Base-by-base conservation (phyloP, 2,329 filamentous ascomycete genomes). In the Xylaria polymorpha region DNA sequence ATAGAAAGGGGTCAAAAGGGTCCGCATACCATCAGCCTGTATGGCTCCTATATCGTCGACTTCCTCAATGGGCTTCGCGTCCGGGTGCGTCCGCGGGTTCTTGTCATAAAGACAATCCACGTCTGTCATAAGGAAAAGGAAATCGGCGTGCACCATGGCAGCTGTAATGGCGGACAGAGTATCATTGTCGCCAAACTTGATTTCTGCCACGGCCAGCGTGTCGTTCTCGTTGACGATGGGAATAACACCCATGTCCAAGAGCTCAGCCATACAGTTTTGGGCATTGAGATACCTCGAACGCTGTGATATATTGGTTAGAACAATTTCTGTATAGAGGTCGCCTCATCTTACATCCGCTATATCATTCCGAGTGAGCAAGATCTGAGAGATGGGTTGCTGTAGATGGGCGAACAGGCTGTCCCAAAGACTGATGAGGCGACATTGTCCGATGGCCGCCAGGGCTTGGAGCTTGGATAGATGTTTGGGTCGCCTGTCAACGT, bases 221-320 rank as follows among this genome's bases (percentile, higher is more conserved):
- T 99, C 96, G 81, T 99, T 99, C 82, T 99, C 96, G 77, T 99
- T 99, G 72, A 99, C 96, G 76, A 99, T 98, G 10, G 96, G 96
- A 71, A 99, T 97, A 32, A 98, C 95, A 1, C 94, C 94, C 91
- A 98, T 96, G 76, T 94, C 91, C 20, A 99, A 84, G 56, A 98
- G 86, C 80, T 97, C 94, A 61, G 90, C 88, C 79, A 99, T 93
- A 0, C 96, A 98, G 78, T 97, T 98, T 81, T 98, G 94, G 0
- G 96, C 96, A 83, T 99, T 99, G 72, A 94, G 87, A 79, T 98
- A 99, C 85, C 97, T 92, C 35, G 94, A 95, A 69, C 94, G 91
- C 89, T 94, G 70, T 10, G 41, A 20, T 18, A 41, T 44, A 25
- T 7, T 14, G 48, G 63, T 80, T 56, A 62, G 39, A 58, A 35